Evolutionary conservation across 768 basidiomycete genomes (phyloP).

Genomic region (Termitomyces sp.): DNA sequence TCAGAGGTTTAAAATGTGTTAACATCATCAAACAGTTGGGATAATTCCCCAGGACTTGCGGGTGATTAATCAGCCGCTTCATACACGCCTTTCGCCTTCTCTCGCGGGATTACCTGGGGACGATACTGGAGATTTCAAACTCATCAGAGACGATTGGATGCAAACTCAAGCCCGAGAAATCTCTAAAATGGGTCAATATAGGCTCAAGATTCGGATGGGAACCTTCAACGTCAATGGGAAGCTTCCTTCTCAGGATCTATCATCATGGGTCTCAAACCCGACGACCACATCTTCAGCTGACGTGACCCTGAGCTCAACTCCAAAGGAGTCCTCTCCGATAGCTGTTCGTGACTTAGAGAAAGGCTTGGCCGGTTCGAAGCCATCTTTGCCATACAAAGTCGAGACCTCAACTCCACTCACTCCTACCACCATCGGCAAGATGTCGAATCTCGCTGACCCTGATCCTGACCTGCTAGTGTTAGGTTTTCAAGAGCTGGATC

Average conservation of each 20-base stretch:
- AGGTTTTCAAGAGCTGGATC: constrained; percentile 79
- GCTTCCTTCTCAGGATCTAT: constrained; percentile 67
- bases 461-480: constrained; percentile 72
- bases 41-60: constrained; percentile 55
- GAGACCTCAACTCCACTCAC: background rate
- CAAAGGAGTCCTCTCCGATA: constrained; percentile 22
- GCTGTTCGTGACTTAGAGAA: too few relatives aligned
- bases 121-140: constrained; percentile 52
- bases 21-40: constrained; percentile 29
- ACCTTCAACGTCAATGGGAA: constrained; percentile 88
- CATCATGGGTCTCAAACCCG: constrained; percentile 53
- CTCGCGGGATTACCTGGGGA: constrained; percentile 61
- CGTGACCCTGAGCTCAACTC: constrained; percentile 25
- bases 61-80: constrained; percentile 39
- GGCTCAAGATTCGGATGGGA: constrained; percentile 57
- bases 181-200: constrained; percentile 27
- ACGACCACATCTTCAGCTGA: background rate
- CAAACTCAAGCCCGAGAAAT: constrained; percentile 36
- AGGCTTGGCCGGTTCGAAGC: background rate
- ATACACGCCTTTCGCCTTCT: constrained; percentile 53
- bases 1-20: background rate
- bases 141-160: constrained; percentile 67
- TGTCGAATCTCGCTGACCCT: constrained; percentile 18
- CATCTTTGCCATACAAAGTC: too few relatives aligned
- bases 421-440: background rate